Evolutionary conservation across 2,329 filamentous ascomycete species (phyloP).

Genomic region (Penicillium sclerotiorum): DNA sequence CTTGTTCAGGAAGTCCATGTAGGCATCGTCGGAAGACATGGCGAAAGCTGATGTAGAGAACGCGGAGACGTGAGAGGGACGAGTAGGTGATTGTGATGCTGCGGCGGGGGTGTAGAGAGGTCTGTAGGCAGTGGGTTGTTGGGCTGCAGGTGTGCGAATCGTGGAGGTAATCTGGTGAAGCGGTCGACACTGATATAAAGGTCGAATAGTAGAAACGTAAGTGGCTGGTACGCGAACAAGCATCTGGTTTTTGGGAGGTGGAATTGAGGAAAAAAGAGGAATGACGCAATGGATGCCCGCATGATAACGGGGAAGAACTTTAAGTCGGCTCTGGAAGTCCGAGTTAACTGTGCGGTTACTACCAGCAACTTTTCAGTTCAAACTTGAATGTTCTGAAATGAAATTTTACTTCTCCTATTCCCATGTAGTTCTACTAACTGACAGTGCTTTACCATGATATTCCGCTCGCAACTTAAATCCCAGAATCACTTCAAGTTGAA

Average conservation of each 20-base stretch:
- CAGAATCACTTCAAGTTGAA: no score
- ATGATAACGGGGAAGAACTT: background rate
- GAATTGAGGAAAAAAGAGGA: slow-evolving; percentile 16
- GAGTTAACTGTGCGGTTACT: background rate
- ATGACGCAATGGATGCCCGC: slow-evolving; percentile 29
- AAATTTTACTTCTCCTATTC: no score
- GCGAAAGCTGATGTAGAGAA: slow-evolving; percentile 23
- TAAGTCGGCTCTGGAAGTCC: background rate
- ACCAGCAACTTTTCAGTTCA: background rate
- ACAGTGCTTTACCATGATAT: no score
- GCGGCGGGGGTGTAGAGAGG: slow-evolving; percentile 8
- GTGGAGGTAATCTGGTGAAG: background rate
- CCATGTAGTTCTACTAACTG: no score
- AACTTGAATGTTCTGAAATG: no score
- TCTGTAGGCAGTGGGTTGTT: background rate
- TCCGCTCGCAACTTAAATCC: no score
- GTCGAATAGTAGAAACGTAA: background rate
- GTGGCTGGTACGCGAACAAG: background rate
- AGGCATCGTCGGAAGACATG: slow-evolving; percentile 72
- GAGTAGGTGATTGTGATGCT: slow-evolving; percentile 5
- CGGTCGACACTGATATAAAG: background rate
- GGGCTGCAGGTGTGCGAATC: background rate
- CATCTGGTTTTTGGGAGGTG: slow-evolving; percentile 1
- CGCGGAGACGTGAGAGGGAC: slow-evolving; percentile 4
- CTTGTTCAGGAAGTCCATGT: slow-evolving; percentile 82